These are phyloP conservation scores for Mucor mucedo DNA, from an alignment of 371 early-diverging fungal species.

Conservation along the genomic window DNA sequence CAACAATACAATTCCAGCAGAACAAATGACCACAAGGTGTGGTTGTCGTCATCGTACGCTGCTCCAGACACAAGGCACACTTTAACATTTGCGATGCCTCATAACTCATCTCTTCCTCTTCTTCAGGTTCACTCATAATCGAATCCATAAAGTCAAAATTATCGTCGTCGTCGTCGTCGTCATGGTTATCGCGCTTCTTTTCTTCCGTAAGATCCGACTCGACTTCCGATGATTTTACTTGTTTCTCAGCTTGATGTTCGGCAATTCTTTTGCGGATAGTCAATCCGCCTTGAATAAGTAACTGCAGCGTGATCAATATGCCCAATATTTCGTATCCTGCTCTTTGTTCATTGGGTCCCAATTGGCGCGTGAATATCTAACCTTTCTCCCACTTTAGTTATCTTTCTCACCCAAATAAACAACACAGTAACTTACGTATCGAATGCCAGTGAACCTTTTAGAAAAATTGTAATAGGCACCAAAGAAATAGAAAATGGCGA, in stretches of 20 bases:
- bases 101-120: slow-evolving; percentile 38
- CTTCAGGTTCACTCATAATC: slow-evolving; percentile 40
- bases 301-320: slow-evolving; percentile 73
- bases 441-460: slow-evolving; percentile 76
- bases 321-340: slow-evolving; percentile 87
- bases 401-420: not conserved
- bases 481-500: slow-evolving; percentile 83
- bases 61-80: slow-evolving; percentile 86
- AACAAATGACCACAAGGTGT: slow-evolving; percentile 94
- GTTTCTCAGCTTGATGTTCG: slow-evolving; percentile 21
- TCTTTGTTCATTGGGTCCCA: slow-evolving; percentile 75
- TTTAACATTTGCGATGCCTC: slow-evolving; percentile 57
- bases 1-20: slow-evolving; percentile 91
- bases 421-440: slow-evolving; percentile 62
- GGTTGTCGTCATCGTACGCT: slow-evolving; percentile 74
- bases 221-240: slow-evolving; percentile 3
- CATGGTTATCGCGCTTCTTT: slow-evolving; percentile 9
- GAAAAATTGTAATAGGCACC: slow-evolving; percentile 82
- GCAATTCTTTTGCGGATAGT: slow-evolving; percentile 39
- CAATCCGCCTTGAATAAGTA: slow-evolving; percentile 60
- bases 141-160: slow-evolving; percentile 52
- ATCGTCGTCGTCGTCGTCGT: slow-evolving; percentile 36
- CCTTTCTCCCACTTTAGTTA: not conserved
- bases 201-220: slow-evolving; percentile 2
- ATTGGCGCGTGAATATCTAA: slow-evolving; percentile 76